These are phyloP conservation scores for Aspergillus tanneri DNA, from an alignment of 2,329 filamentous ascomycete genomes.

Conservation along the genomic window DNA sequence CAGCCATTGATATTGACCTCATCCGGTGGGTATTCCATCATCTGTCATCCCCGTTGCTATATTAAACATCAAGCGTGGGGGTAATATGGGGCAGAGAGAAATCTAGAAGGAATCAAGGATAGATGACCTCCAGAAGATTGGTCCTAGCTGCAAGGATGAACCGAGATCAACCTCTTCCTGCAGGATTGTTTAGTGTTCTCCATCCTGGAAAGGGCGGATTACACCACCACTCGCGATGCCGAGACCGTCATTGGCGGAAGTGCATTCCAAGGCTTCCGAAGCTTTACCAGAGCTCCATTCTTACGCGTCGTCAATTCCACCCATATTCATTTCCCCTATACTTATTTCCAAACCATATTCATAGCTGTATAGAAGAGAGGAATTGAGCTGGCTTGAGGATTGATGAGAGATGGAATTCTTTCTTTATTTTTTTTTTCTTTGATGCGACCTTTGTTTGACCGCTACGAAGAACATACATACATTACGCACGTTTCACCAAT, in stretches of 20 bases:
- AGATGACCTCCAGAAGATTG: slow-evolving; percentile 8
- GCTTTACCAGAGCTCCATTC: not conserved
- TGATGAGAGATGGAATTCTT: too few species aligned
- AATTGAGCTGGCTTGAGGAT: not conserved
- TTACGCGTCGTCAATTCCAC: too few species aligned
- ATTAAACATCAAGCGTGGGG: slow-evolving; percentile 7
- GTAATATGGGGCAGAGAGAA: not conserved
- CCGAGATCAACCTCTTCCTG: slow-evolving; percentile 9
- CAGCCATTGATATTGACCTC: too few species aligned
- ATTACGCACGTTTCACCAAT: slow-evolving; percentile 1
- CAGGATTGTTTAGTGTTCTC: slow-evolving; percentile 15
- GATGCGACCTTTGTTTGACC: slow-evolving; percentile 4
- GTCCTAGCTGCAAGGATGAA: slow-evolving; percentile 13
- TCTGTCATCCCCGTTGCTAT: not conserved
- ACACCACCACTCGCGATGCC: slow-evolving; percentile 21
- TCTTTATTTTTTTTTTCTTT: not conserved
- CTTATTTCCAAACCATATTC: too few species aligned
- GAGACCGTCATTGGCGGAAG: slow-evolving; percentile 18
- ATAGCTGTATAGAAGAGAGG: not conserved
- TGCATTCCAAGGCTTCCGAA: slow-evolving; percentile 9
- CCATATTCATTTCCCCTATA: not conserved
- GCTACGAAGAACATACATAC: too few species aligned
- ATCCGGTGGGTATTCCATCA: not conserved
- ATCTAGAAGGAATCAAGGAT: slow-evolving; percentile 12
- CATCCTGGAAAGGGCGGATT: slow-evolving; percentile 15